A percentile compares a stretch with the other conserved stretches of the same genome.
Evolutionary conservation across 1,284 basidiomycete species (phyloP).

Genomic region (Boletus semigastroideus): DNA sequence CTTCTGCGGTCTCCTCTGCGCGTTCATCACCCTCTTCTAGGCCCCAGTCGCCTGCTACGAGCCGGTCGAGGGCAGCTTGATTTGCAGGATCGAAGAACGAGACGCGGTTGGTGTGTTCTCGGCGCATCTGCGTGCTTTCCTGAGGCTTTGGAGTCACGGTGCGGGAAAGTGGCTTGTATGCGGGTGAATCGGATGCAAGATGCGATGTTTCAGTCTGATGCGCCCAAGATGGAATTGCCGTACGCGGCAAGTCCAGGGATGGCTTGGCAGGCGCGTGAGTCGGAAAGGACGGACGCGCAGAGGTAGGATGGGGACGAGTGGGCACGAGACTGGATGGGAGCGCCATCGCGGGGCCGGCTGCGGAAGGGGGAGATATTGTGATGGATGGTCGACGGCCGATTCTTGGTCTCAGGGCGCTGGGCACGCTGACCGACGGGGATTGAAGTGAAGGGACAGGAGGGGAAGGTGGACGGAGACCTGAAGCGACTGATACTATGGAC

Average conservation of each 20-base stretch:
- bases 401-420: constrained; percentile 37
- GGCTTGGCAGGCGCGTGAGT: constrained; percentile 12
- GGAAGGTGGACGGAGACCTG: constrained; percentile 26
- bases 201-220: constrained; percentile 6
- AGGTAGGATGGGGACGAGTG: constrained; percentile 17
- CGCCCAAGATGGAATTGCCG: constrained; percentile 17
- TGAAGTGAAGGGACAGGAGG: constrained; percentile 24
- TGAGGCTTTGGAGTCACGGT: constrained; percentile 16
- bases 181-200: constrained; percentile 14
- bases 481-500: constrained; percentile 21
- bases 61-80: constrained; percentile 69
- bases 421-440: constrained; percentile 18
- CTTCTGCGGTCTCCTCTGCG: constrained; percentile 74
- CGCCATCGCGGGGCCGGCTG: constrained; percentile 11
- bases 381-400: constrained; percentile 39
- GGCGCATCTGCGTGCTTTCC: constrained; percentile 37
- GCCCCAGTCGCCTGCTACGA: constrained; percentile 54
- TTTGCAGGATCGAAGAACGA: constrained; percentile 80
- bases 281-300: constrained; percentile 22
- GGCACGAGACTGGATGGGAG: constrained; percentile 26
- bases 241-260: constrained; percentile 25
- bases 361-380: constrained; percentile 27
- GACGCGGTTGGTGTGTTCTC: constrained; percentile 67
- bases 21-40: constrained; percentile 56
- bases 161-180: constrained; percentile 10